Evolutionary conservation across 768 basidiomycete species (phyloP), one percentile per base, ranked within the genome.

Genomic region (Calocera cornea): DNA sequence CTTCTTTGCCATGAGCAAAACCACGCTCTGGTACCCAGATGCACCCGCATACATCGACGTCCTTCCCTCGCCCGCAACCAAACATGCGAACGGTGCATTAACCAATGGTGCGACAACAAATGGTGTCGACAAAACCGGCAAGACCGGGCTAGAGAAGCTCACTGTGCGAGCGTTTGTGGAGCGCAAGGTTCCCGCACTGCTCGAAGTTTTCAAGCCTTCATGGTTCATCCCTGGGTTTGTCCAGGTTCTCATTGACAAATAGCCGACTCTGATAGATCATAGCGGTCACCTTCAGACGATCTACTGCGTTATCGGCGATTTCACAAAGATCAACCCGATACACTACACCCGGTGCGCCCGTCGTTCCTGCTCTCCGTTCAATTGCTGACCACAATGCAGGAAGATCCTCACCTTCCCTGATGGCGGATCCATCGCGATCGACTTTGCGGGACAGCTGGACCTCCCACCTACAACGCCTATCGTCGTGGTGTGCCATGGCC

Each of bases 401-500:
- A 74, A 77, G 38, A 72, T 77, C 29, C 70, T 82, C 1, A 70
- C 77, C 1, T 68, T 78, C 0, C 78, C 78, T 0, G 80, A 81
- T 68, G 78, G 79, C 10, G 81, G 81, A 0, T 79, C 77, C 0
- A 71, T 82, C 68, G 72, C 70, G 36, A 63, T 78, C 63, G 77
- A 79, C 65, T 73, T 78, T 41, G 54, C 54, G 2, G 54, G 54
- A 7, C 7, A 11, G 27, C 54, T 27, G 11, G 11, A 12, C 54
- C 19, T 60, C 14, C 54, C 54, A 16, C 54, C 54, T 68, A 77
- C 60, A 12, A 66, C 80, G 3, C 83, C 83, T 0, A 77, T 80
- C 36, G 73, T 80, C 41, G 75, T 81, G 16, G 74, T 77, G 5
- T 70, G 79, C 41, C 83, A 83, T 68, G 82, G 81, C 2, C 72